Evolutionary conservation across 306 rosid genomes (phyloP).

Genomic region (Abrus precatorius): DNA sequence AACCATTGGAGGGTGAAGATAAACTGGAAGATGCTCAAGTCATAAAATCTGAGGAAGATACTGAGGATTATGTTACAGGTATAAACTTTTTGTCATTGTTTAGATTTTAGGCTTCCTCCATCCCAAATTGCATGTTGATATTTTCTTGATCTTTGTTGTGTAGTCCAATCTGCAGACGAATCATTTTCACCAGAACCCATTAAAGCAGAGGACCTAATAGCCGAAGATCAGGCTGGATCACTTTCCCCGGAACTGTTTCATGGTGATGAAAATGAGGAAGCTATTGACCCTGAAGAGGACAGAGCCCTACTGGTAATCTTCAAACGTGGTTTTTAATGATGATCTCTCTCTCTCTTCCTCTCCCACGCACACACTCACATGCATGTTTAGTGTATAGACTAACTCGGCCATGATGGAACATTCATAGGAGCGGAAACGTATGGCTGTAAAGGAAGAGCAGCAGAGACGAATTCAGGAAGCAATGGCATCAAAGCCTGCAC

Average conservation of each 20-base stretch:
- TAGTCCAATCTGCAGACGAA: slow-evolving; percentile 56
- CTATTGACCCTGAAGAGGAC: slow-evolving; percentile 93
- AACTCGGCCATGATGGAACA: slow-evolving; percentile 26
- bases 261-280: slow-evolving; percentile 88
- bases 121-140: slow-evolving; percentile 22
- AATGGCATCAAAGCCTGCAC: slow-evolving; percentile 81
- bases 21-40: slow-evolving; percentile 52
- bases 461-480: slow-evolving; percentile 84
- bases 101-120: slow-evolving; percentile 13
- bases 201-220: slow-evolving; percentile 60
- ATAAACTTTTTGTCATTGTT: slow-evolving; percentile 37
- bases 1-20: slow-evolving; percentile 68
- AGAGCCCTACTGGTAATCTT: slow-evolving; percentile 69
- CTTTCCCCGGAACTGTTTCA: slow-evolving; percentile 88
- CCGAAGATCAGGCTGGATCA: slow-evolving; percentile 80
- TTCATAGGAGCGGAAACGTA: slow-evolving; percentile 77
- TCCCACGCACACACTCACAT: too few relatives aligned
- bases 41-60: slow-evolving; percentile 55
- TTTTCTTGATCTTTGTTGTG: neutral
- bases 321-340: slow-evolving; percentile 7
- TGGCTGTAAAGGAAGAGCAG: slow-evolving; percentile 80
- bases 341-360: too few relatives aligned
- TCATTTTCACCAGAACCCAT: slow-evolving; percentile 77
- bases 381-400: neutral
- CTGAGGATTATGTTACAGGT: slow-evolving; percentile 68